Evolutionary conservation across 2,329 filamentous ascomycete species (phyloP).

Genomic region (Venturiaceae sp.): DNA sequence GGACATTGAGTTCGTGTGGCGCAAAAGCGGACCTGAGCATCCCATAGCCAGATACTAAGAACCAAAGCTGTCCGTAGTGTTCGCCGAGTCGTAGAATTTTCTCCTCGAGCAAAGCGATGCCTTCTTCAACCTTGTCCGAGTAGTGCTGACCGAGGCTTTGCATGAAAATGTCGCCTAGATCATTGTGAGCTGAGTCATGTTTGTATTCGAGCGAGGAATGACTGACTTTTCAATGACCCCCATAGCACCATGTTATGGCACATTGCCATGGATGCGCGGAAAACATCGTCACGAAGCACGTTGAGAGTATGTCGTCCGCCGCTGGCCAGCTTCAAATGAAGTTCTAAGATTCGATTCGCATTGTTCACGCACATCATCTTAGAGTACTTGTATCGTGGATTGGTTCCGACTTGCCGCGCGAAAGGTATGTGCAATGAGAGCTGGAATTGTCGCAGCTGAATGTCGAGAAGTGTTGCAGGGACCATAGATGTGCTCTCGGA

Average conservation of each 20-base stretch:
- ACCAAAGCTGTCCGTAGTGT: conserved; percentile 4
- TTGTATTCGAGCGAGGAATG: not conserved
- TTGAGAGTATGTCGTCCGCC: not conserved
- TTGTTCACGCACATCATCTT: conserved; percentile 2
- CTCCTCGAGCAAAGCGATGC: not conserved
- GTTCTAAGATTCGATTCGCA: not conserved
- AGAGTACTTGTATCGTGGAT: conserved; percentile 1
- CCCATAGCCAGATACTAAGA: not conserved
- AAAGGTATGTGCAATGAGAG: conserved; percentile 4
- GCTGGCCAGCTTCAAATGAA: not conserved
- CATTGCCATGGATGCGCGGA: conserved; percentile 1
- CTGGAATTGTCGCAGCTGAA: conserved; percentile 5
- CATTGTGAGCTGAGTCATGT: not conserved
- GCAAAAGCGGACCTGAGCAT: conserved; percentile 1
- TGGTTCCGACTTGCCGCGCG: not conserved
- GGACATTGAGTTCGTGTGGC: not conserved
- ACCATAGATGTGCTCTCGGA: not conserved
- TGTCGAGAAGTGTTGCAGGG: conserved; percentile 1
- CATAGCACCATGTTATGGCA: conserved; percentile 3
- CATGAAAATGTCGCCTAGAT: not conserved
- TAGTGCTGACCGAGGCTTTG: not conserved
- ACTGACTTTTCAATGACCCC: not conserved
- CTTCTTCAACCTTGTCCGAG: not conserved
- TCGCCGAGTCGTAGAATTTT: conserved; percentile 1
- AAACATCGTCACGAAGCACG: conserved; percentile 3